Evolutionary conservation across 495 filamentous ascomycete species (phyloP).

Genomic region (Annulohypoxylon moriforme): DNA sequence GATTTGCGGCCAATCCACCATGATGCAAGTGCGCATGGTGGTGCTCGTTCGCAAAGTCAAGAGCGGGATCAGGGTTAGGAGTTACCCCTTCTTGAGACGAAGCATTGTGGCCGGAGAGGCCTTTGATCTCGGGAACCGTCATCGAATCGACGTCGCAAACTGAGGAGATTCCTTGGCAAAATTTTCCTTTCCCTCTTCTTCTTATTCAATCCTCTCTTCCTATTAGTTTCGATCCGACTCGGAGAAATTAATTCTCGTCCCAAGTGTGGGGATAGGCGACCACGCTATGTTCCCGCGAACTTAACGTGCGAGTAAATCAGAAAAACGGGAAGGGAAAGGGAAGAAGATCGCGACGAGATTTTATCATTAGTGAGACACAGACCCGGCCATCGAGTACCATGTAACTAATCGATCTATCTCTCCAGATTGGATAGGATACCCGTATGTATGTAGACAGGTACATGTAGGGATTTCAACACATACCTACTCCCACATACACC

Average conservation of each 20-base stretch:
- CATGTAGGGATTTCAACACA: constrained; percentile 37
- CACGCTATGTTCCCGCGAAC: constrained; percentile 32
- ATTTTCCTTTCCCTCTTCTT: constrained; percentile 8
- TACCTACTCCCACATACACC: too few relatives aligned
- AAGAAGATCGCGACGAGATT: constrained; percentile 12
- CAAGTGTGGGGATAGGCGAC: constrained; percentile 27
- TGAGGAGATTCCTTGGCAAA: constrained; percentile 11
- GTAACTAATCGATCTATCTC: constrained; percentile 28
- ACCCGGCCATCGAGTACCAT: constrained; percentile 22
- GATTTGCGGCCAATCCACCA: constrained; percentile 50
- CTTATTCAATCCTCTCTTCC: constrained; percentile 7
- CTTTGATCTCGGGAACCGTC: constrained; percentile 37
- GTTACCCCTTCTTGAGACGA: constrained; percentile 24
- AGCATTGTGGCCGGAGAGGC: constrained; percentile 38
- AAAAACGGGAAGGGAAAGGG: constrained; percentile 12
- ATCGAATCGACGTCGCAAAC: constrained; percentile 22
- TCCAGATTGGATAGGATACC: too few relatives aligned
- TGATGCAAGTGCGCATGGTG: constrained; percentile 66
- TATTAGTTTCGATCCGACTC: constrained; percentile 17
- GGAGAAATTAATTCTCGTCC: constrained; percentile 30
- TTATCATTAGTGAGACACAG: constrained; percentile 30
- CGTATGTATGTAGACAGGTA: constrained; percentile 21
- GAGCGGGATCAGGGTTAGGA: constrained; percentile 53
- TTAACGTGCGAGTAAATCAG: constrained; percentile 22
- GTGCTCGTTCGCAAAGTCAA: constrained; percentile 60